Percentiles rank a stretch among this genome's conserved stretches.
Conservation (phyloP, 176 grass and related monocot species). For the Eragrostis nindensis region DNA sequence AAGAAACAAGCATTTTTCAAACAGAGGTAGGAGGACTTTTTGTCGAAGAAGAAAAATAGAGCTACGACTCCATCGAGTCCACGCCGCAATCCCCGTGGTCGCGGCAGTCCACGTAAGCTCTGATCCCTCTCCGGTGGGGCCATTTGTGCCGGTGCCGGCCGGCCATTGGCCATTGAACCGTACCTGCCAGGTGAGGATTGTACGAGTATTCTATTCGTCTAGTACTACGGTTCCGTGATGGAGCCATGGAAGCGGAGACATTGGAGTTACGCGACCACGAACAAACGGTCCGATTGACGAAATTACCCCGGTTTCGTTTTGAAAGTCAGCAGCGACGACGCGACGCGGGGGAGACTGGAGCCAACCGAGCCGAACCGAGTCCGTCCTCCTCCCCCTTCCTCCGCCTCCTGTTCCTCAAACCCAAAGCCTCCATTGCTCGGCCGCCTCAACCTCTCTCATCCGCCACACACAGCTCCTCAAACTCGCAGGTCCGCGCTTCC, state of each 20-base stretch:
- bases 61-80: not conserved
- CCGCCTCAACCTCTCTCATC: not conserved
- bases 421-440: slow-evolving; percentile 26
- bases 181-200: too few species aligned
- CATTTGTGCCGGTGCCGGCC: too few species aligned
- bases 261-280: not conserved
- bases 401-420: not conserved
- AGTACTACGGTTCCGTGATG: not conserved
- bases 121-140: too few species aligned
- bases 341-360: slow-evolving; percentile 35
- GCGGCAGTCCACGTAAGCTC: not conserved
- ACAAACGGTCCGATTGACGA: not conserved
- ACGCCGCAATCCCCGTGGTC: not conserved
- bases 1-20: too few species aligned
- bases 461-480: too few species aligned
- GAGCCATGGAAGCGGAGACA: not conserved
- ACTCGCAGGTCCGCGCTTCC: not conserved
- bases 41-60: too few species aligned
- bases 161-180: too few species aligned
- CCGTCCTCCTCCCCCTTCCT: not conserved
- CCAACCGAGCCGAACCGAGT: not conserved
- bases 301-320: not conserved
- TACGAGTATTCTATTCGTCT: too few species aligned
- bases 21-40: too few species aligned
- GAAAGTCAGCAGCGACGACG: slow-evolving; percentile 59